Evolutionary conservation across 129 eudicot species (phyloP), one percentile per base, ranked within the genome.

Genomic region (Saposhnikovia divaricata): DNA sequence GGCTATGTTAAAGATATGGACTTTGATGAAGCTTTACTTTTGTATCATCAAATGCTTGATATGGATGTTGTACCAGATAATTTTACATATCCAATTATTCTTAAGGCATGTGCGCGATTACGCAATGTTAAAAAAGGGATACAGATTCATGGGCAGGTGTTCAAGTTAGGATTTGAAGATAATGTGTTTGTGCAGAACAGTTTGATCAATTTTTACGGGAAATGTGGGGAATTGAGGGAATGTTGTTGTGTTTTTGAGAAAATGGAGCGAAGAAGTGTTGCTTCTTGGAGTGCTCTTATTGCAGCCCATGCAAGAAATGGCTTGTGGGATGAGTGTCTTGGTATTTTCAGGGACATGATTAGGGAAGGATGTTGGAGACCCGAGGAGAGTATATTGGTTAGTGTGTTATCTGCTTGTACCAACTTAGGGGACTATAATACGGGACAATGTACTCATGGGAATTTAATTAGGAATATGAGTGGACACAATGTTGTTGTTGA

Each of bases 81-180:
- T 42, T 87, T 85, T 45, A 88, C 91, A 1, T 88, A 85, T 71
- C 91, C 91, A 12, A 80, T 85, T 37, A 48, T 88, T 85, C 87
- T 88, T n/a, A 88, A 85, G 80, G 91, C 85, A 16, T 88, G 91
- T 16, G 78, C 89, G 44, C 77, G 61, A 42, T 66, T 83, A 16
- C 79, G 44, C 0, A 72, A 81, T 47, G 37, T 78, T 50, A 3
- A 72, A 63, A 84, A 83, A 77, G 91, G 89, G 53, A 59, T 85
- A 81, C 89, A 88, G 88, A 77, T 88, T 88, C 91, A 88, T 83
- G 91, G 87, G 77, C 89, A 88, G 72, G 79, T 83, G 72, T 76
- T 81, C 73, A 88, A 88, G 79, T 38, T 81, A 23, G 91, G 91
- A 31, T 69, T 75, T 39, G 63, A 78, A 79, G 81, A 83, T 78